A percentile compares a stretch with the other conserved stretches of the same genome.
These are phyloP conservation scores for Ophiostoma australiae DNA, from an alignment of 2,329 filamentous ascomycete genomes.

Conservation along the genomic window DNA sequence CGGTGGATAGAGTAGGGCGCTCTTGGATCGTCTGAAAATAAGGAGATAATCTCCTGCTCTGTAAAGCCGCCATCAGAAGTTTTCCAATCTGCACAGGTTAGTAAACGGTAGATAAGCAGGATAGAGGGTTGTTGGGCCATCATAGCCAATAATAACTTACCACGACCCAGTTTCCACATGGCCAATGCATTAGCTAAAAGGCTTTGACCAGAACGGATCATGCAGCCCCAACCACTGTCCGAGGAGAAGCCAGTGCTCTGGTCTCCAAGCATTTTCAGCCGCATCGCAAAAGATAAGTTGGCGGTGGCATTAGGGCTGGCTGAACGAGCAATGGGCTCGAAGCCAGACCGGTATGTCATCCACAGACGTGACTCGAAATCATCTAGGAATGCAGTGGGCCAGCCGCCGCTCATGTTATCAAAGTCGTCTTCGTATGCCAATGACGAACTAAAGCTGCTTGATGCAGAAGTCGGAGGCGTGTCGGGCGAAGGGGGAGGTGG, in stretches of 20 bases:
- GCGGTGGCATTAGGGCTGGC: constrained; percentile 65
- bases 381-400: constrained; percentile 80
- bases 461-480: constrained; percentile 31
- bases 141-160: constrained; percentile 43
- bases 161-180: constrained; percentile 69
- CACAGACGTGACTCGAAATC: constrained; percentile 92
- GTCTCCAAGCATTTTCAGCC: constrained; percentile 73
- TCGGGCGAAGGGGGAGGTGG: not conserved
- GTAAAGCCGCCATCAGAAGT: constrained; percentile 52
- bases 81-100: constrained; percentile 60
- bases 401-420: constrained; percentile 50
- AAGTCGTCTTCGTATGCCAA: constrained; percentile 44
- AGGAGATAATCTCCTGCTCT: constrained; percentile 66
- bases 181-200: constrained; percentile 81
- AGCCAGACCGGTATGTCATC: constrained; percentile 93
- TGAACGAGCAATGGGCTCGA: constrained; percentile 74
- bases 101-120: not conserved
- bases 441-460: constrained; percentile 50
- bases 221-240: constrained; percentile 96
- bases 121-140: not conserved
- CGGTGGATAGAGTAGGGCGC: constrained; percentile 93
- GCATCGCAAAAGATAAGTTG: constrained; percentile 75
- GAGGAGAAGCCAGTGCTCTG: constrained; percentile 73
- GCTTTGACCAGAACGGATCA: constrained; percentile 95
- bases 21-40: constrained; percentile 81